These are phyloP conservation scores for Fallopia convolvulus DNA, from an alignment of 148 eudicot genomes.

Conservation along the genomic window DNA sequence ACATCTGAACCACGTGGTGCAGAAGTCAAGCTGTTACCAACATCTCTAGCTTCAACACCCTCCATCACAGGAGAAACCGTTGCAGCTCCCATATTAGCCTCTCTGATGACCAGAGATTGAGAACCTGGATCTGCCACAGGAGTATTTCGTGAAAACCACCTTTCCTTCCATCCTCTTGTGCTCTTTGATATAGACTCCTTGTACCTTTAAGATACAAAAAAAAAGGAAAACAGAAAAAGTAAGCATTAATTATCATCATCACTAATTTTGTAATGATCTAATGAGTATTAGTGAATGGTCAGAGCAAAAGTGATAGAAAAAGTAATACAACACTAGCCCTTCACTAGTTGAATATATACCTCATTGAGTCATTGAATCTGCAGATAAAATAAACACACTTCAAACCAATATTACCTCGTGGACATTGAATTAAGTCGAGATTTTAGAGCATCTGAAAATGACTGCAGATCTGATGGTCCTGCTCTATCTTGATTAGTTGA, in stretches of 20 bases:
- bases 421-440: slow-evolving; percentile 72
- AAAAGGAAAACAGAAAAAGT: background rate
- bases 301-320: background rate
- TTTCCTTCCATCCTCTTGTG: slow-evolving; percentile 90
- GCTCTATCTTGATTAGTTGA: slow-evolving; percentile 57
- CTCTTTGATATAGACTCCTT: slow-evolving; percentile 84
- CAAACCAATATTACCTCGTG: slow-evolving; percentile 35
- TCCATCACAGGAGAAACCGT: slow-evolving; percentile 67
- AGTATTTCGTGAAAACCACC: slow-evolving; percentile 73
- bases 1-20: slow-evolving; percentile 4
- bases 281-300: background rate
- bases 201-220: slow-evolving; percentile 29
- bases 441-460: slow-evolving; percentile 76
- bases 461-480: slow-evolving; percentile 82
- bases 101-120: slow-evolving; percentile 52
- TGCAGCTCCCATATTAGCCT: slow-evolving; percentile 46
- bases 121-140: slow-evolving; percentile 36
- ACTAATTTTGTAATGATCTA: background rate
- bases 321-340: background rate
- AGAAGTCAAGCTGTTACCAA: slow-evolving; percentile 2
- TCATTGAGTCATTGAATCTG: background rate
- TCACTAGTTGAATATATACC: background rate
- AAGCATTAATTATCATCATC: background rate
- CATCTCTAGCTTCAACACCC: slow-evolving; percentile 48
- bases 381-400: background rate